Percentiles rank a stretch among this genome's conserved stretches.
phyloP scores from a whole-genome alignment of 495 filamentous ascomycete genomes.

The Aspergillus avenaceus region DNA sequence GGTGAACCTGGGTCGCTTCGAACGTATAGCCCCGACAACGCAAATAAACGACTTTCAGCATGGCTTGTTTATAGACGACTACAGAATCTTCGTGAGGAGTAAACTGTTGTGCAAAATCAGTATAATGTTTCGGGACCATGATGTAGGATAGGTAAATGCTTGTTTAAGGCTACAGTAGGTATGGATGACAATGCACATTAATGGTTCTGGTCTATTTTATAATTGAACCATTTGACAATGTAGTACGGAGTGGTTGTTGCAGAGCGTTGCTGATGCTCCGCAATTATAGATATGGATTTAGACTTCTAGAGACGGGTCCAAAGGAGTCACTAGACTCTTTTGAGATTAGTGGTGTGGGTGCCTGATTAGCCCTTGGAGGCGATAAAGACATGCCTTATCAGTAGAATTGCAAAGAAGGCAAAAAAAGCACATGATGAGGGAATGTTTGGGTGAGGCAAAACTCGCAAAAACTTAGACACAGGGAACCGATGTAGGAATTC shows the following conservation, averaged over 20 bases:
- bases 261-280: too few species aligned
- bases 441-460: too few species aligned
- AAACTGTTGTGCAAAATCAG: too few species aligned
- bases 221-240: too few species aligned
- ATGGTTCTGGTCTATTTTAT: too few species aligned
- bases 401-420: neutral
- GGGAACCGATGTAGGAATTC: too few species aligned
- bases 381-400: neutral
- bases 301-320: too few species aligned
- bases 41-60: slow-evolving; percentile 30
- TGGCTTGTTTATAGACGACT: slow-evolving; percentile 36
- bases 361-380: neutral
- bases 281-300: too few species aligned
- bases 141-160: neutral
- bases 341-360: neutral
- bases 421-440: slow-evolving; percentile 6
- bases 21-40: slow-evolving; percentile 20
- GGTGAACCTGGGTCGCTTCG: slow-evolving; percentile 10
- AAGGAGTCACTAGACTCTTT: neutral
- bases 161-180: neutral
- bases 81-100: slow-evolving; percentile 16
- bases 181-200: too few species aligned
- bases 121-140: too few species aligned
- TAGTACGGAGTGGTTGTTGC: too few species aligned
- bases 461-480: too few species aligned